phyloP scores from a whole-genome alignment of 1,139 yeast genomes.

The Hemisphaericaspora subhashii region DNA sequence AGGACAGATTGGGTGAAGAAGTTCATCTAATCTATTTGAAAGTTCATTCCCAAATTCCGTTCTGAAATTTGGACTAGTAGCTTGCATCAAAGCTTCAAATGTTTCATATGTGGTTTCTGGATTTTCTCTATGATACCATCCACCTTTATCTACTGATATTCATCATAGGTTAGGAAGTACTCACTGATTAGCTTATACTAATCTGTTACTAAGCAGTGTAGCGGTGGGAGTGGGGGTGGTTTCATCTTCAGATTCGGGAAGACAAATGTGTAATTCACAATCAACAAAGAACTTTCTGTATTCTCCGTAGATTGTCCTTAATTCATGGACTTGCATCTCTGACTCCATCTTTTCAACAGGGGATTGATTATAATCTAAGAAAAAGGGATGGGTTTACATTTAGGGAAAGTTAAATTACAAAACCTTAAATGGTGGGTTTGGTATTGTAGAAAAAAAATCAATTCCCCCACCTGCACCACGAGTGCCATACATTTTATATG shows the following conservation, averaged over 20 bases:
- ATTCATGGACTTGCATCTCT: conserved; percentile 22
- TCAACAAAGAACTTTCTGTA: conserved; percentile 28
- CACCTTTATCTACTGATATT: conserved; percentile 32
- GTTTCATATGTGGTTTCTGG: conserved; percentile 31
- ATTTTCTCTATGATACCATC: conserved; percentile 31
- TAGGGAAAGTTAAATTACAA: too few species aligned
- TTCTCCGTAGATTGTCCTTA: conserved; percentile 25
- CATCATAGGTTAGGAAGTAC: too few species aligned
- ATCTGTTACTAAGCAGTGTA: too few species aligned
- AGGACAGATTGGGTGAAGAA: too few species aligned
- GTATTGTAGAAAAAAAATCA: too few species aligned
- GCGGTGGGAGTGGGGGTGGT: conserved; percentile 5
- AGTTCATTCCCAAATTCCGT: conserved; percentile 31
- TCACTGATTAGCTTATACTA: too few species aligned
- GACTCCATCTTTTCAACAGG: conserved; percentile 21
- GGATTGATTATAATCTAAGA: too few species aligned
- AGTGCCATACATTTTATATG: too few species aligned
- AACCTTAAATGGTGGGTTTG: too few species aligned
- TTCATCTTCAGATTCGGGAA: conserved; percentile 11
- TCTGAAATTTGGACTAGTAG: conserved; percentile 32
- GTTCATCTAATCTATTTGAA: conserved; percentile 20
- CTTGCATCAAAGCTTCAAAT: conserved; percentile 47
- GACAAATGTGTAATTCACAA: conserved; percentile 18
- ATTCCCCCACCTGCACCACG: too few species aligned
- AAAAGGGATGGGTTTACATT: too few species aligned